Conservation (phyloP, 768 basidiomycete genomes). For the Goffeauzyma gilvescens region DNA sequence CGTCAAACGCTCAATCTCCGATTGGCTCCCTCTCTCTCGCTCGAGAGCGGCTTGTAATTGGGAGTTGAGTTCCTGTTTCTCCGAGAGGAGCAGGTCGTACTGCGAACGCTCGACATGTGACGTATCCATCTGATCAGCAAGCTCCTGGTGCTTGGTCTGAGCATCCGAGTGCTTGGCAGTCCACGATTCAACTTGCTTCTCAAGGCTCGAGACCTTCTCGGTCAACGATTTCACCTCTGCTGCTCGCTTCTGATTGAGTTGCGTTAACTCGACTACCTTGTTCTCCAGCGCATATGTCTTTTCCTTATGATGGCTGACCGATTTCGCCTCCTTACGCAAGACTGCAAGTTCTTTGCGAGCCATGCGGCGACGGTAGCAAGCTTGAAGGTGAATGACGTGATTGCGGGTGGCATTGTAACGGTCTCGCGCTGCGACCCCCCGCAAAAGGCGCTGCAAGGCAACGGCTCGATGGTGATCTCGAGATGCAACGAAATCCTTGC, state of each 20-base stretch:
- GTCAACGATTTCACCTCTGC: slow-evolving; percentile 77
- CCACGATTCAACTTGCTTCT: slow-evolving; percentile 73
- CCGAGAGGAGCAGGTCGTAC: slow-evolving; percentile 51
- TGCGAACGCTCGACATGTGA: slow-evolving; percentile 53
- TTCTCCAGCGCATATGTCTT: slow-evolving; percentile 95
- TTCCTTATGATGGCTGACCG: slow-evolving; percentile 91
- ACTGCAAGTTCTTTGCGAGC: slow-evolving; percentile 69
- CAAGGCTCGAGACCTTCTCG: slow-evolving; percentile 52
- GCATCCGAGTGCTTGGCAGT: slow-evolving; percentile 71
- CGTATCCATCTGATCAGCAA: slow-evolving; percentile 49
- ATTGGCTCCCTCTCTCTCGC: slow-evolving; percentile 64
- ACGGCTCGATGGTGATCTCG: no score
- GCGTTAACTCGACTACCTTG: slow-evolving; percentile 97
- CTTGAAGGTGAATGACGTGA: slow-evolving; percentile 72
- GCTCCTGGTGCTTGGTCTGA: slow-evolving; percentile 51
- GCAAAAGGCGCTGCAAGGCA: no score
- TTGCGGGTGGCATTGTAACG: no score
- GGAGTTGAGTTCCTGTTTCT: slow-evolving; percentile 62
- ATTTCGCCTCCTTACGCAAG: slow-evolving; percentile 78
- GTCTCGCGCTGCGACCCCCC: no score
- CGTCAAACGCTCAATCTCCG: slow-evolving; percentile 57
- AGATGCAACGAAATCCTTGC: slow-evolving; percentile 15
- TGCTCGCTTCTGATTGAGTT: slow-evolving; percentile 71
- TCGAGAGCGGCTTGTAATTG: slow-evolving; percentile 57
- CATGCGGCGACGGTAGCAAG: slow-evolving; percentile 69